Evolutionary conservation across 805 yeast species (phyloP).

Genomic region (Jamesozyma hellenica): DNA sequence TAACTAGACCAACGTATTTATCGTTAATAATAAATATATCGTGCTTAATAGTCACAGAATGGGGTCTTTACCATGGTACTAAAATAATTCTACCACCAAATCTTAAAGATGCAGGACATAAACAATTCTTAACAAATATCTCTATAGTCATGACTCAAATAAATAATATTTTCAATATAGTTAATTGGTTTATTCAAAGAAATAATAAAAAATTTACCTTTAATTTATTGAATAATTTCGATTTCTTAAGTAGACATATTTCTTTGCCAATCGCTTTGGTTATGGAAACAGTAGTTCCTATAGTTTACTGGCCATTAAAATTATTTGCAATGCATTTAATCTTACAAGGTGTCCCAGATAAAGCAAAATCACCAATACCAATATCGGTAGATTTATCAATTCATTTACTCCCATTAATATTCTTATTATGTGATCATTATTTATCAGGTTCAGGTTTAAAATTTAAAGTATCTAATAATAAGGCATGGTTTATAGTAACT

Average conservation of each 20-base stretch:
- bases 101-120: constrained; percentile 50
- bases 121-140: constrained; percentile 65
- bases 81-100: constrained; percentile 36
- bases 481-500: constrained; percentile 34
- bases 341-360: constrained; percentile 25
- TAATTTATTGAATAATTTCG: constrained; percentile 1
- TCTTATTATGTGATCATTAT: constrained; percentile 44
- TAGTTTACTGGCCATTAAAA: constrained; percentile 61
- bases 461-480: constrained; percentile 28
- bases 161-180: constrained; percentile 33
- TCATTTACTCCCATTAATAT: constrained; percentile 49
- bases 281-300: constrained; percentile 50
- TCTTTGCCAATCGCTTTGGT: constrained; percentile 44
- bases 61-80: constrained; percentile 24
- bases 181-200: constrained; percentile 25
- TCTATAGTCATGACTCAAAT: constrained; percentile 40
- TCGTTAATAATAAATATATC: constrained; percentile 16
- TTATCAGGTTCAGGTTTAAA: constrained; percentile 37
- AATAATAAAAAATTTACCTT: constrained; percentile 3
- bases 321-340: constrained; percentile 43
- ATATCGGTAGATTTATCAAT: constrained; percentile 44
- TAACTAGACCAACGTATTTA: constrained; percentile 4
- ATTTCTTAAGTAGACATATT: constrained; percentile 27
- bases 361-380: constrained; percentile 33
- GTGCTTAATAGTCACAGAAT: constrained; percentile 15